Base-by-base conservation (phyloP, 1,139 yeast genomes). In the Meyerozyma elateridarum region DNA sequence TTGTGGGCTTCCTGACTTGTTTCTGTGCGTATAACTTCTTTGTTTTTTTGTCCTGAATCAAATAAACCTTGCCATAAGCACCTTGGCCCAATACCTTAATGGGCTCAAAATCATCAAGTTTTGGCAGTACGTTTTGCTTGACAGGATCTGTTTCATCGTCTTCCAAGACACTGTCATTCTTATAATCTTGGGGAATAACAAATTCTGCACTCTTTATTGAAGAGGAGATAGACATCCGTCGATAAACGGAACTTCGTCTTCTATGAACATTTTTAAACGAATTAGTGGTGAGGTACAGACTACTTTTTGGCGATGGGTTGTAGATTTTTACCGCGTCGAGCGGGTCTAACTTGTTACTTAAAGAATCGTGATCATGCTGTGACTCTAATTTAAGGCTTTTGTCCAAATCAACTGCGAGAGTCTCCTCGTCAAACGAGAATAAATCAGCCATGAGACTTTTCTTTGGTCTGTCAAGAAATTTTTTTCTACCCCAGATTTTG, bases 31-130 rank as follows among this genome's bases (percentile, higher is more conserved):
- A 64, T 20, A 63, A 44, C 41, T 54, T 58, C 5, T 61, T 56
- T 4, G 61, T 59, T 11, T 44, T 34, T 22, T 44, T 43, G 39
- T 64, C 70, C 29, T 60, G 54, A 13, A 64, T 70, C 36, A 64
- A 49, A 37, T 61, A 56, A 9, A 64, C 70, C 36, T 63, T 63
- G 1, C 70, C 70, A 40, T 63, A 64, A 6, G 69, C 67, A 3
- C 70, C 70, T 38, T 62, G 61, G 12, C 70, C 70, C 37, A 64
- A 50, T 1, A 64, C 70, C 34, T 58, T 60, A 15, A 64, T 41
- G 4, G 69, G 70, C 28, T 45, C 52, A 38, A 64, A 64, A 38
- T 63, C 70, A 5, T 44, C 38, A 27, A 53, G 43, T 27, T 39
- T 41, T 20, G 50, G 39, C 48, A 41, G 44, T 28, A 26, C 31